These are phyloP conservation scores for Stentor roeselii DNA, from an alignment of 73 alveolate genomes.

Conservation along the genomic window DNA sequence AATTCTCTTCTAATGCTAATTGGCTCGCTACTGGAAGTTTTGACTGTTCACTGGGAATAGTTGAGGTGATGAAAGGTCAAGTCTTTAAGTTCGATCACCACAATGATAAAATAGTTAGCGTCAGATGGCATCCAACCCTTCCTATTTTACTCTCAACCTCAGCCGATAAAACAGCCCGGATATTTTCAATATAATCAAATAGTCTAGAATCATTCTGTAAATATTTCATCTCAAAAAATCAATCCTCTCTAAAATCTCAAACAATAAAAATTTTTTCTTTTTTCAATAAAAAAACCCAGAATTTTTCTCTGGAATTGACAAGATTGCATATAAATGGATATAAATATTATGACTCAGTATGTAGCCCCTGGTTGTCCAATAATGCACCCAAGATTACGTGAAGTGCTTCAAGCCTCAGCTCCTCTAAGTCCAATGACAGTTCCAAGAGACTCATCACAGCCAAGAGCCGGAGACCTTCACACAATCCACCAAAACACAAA, in stretches of 20 bases:
- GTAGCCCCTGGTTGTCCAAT: too few relatives aligned
- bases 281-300: too few relatives aligned
- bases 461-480: not conserved
- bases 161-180: constrained; percentile 82
- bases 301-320: too few relatives aligned
- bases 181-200: constrained; percentile 27
- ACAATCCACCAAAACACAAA: not conserved
- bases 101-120: constrained; percentile 42
- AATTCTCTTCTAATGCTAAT: constrained; percentile 50
- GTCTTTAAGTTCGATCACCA: constrained; percentile 38
- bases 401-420: not conserved
- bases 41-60: constrained; percentile 39
- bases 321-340: too few relatives aligned
- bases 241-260: too few relatives aligned
- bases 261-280: too few relatives aligned
- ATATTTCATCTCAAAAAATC: too few relatives aligned
- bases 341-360: too few relatives aligned
- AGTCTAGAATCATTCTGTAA: too few relatives aligned
- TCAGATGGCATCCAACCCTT: constrained; percentile 78
- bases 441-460: not conserved
- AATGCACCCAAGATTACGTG: not conserved
- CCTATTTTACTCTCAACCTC: constrained; percentile 78
- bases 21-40: constrained; percentile 49
- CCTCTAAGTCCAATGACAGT: not conserved
- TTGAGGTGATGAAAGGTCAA: constrained; percentile 34